Percentiles rank a stretch among this genome's conserved stretches.
These are phyloP conservation scores for Dothistroma septosporum DNA, from an alignment of 2,329 filamentous ascomycete species.

Conservation along the genomic window DNA sequence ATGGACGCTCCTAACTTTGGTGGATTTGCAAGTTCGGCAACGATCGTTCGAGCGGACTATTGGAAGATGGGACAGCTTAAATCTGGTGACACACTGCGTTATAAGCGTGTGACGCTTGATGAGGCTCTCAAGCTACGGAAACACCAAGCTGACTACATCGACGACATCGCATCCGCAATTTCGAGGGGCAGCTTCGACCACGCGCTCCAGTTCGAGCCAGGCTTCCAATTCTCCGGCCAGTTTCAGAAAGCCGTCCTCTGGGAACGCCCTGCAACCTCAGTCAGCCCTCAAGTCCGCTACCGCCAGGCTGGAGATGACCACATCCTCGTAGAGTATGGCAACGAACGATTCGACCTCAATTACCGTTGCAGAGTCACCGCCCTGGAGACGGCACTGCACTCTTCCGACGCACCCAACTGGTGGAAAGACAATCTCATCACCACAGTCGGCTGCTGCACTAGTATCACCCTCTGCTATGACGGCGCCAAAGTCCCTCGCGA, in stretches of 20 bases:
- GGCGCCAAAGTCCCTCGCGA: slow-evolving; percentile 36
- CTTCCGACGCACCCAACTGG: slow-evolving; percentile 37
- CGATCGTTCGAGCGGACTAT: slow-evolving; percentile 54
- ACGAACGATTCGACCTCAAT: slow-evolving; percentile 55
- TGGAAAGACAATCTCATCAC: slow-evolving; percentile 45
- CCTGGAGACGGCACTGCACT: slow-evolving; percentile 47
- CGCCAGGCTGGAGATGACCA: slow-evolving; percentile 47
- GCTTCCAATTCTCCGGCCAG: slow-evolving; percentile 22
- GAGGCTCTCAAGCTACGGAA: slow-evolving; percentile 47
- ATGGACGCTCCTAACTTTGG: slow-evolving; percentile 57
- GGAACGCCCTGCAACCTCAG: slow-evolving; percentile 27
- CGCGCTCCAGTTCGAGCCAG: slow-evolving; percentile 32
- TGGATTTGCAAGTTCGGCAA: slow-evolving; percentile 56
- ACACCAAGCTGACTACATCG: slow-evolving; percentile 45
- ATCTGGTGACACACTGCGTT: slow-evolving; percentile 54
- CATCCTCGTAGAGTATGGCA: slow-evolving; percentile 54
- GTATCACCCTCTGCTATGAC: slow-evolving; percentile 42
- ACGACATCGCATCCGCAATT: slow-evolving; percentile 41
- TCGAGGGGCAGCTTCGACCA: slow-evolving; percentile 32
- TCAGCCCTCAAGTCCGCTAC: slow-evolving; percentile 31
- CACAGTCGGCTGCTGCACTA: slow-evolving; percentile 50
- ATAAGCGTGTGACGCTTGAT: slow-evolving; percentile 49
- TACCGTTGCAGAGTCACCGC: slow-evolving; percentile 54
- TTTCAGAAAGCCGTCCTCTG: slow-evolving; percentile 31
- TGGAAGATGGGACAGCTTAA: slow-evolving; percentile 62